These are phyloP conservation scores for Tetracentron sinense DNA, from an alignment of 164 flowering plant genomes.

Conservation along the genomic window DNA sequence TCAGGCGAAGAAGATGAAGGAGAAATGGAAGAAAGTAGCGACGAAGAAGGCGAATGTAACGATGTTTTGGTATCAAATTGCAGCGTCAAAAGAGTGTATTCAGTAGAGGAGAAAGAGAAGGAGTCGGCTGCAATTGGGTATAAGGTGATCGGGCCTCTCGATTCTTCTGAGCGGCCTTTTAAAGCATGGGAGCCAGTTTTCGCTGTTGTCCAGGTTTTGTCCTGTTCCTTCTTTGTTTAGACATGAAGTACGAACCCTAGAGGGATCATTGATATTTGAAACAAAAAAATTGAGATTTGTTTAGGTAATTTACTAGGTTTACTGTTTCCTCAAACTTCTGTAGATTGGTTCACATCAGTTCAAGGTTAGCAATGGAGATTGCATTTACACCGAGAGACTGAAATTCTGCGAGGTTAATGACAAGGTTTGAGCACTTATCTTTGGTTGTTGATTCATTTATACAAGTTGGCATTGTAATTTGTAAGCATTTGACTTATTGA, in stretches of 20 bases:
- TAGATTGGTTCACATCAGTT: slow-evolving; percentile 99
- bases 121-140: slow-evolving; percentile 89
- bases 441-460: too few relatives aligned
- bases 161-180: slow-evolving; percentile 50
- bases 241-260: neutral
- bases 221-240: neutral
- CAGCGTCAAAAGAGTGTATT: slow-evolving; percentile 27
- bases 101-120: slow-evolving; percentile 59
- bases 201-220: slow-evolving; percentile 83
- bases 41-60: slow-evolving; percentile 16
- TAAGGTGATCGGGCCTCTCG: slow-evolving; percentile 70
- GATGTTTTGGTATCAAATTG: slow-evolving; percentile 16
- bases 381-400: slow-evolving; percentile 68
- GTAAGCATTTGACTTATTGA: too few relatives aligned
- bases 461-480: too few relatives aligned
- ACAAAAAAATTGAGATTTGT: neutral
- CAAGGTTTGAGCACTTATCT: slow-evolving; percentile 73
- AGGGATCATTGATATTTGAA: neutral
- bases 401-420: slow-evolving; percentile 94
- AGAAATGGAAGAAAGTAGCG: slow-evolving; percentile 25
- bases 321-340: slow-evolving; percentile 1
- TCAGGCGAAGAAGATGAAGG: slow-evolving; percentile 21
- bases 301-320: neutral
- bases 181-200: slow-evolving; percentile 75
- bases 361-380: slow-evolving; percentile 91